Conservation (phyloP, 192 early-diverging fungal genomes). For the Spizellomyces punctatus region DNA sequence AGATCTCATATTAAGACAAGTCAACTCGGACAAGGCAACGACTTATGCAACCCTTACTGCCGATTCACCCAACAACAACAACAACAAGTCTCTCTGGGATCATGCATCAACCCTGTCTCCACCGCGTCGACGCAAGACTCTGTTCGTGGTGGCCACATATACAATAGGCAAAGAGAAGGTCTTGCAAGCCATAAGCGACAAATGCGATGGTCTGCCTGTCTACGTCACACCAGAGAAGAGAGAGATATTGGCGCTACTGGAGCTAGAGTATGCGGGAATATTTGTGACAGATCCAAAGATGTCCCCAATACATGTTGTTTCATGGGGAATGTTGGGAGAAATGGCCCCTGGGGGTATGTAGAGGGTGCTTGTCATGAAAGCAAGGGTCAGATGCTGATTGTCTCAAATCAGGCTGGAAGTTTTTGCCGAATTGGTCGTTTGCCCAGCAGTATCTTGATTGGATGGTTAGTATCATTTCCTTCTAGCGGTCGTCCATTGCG, state of each 20-base stretch:
- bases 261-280: constrained; percentile 56
- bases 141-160: constrained; percentile 84
- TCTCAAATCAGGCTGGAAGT: constrained; percentile 12
- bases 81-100: too few species aligned
- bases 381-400: neutral
- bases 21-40: too few species aligned
- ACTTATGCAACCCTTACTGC: too few species aligned
- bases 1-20: neutral
- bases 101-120: too few species aligned
- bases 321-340: constrained; percentile 52
- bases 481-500: neutral
- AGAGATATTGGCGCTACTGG: constrained; percentile 63
- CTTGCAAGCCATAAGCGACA: constrained; percentile 53
- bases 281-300: constrained; percentile 55
- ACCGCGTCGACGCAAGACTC: constrained; percentile 21
- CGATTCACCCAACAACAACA: too few species aligned
- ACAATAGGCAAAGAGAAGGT: constrained; percentile 89
- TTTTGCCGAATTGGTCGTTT: constrained; percentile 25
- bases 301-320: constrained; percentile 63
- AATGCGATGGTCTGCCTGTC: constrained; percentile 58
- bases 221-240: constrained; percentile 52
- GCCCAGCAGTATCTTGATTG: constrained; percentile 14
- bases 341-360: constrained; percentile 23
- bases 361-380: neutral
- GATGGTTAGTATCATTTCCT: neutral